Evolutionary conservation across 2,329 filamentous ascomycete species (phyloP).

Genomic region (Hansfordia pulvinata): DNA sequence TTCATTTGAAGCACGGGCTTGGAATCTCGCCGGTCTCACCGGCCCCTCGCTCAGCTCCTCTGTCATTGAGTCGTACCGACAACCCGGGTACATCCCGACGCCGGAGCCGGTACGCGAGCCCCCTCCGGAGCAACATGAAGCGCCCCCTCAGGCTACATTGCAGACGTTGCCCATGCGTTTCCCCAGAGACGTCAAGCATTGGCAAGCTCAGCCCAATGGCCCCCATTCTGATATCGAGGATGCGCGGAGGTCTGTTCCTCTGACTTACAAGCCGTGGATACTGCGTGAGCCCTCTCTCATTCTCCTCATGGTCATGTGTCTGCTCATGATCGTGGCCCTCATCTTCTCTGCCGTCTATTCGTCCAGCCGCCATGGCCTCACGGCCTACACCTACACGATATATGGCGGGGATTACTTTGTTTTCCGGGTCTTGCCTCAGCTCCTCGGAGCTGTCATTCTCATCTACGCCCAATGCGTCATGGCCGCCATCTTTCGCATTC

Average conservation of each 20-base stretch:
- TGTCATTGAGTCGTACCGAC: too few relatives aligned
- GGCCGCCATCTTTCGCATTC: conserved; percentile 58
- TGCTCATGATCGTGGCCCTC: conserved; percentile 59
- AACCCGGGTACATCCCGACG: too few relatives aligned
- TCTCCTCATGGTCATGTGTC: conserved; percentile 43
- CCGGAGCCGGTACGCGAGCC: too few relatives aligned
- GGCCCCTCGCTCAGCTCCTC: too few relatives aligned
- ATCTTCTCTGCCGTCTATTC: conserved; percentile 63
- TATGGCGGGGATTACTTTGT: conserved; percentile 69
- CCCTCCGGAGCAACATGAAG: not conserved
- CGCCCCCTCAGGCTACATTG: too few relatives aligned
- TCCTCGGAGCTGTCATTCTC: conserved; percentile 57
- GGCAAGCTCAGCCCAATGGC: not conserved
- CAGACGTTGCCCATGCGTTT: not conserved
- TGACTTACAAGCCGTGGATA: conserved; percentile 60
- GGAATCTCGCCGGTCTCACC: too few relatives aligned
- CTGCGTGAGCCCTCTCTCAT: conserved; percentile 54
- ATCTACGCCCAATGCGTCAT: conserved; percentile 68
- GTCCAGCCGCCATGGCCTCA: conserved; percentile 46
- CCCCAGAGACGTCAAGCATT: not conserved
- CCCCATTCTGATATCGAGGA: not conserved
- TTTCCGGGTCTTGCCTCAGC: conserved; percentile 72
- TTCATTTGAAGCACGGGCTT: too few relatives aligned
- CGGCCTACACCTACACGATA: conserved; percentile 49
- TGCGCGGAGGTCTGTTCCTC: conserved; percentile 14